Evolutionary conservation across 345 rosid genomes (phyloP).

Genomic region (Abelmoschus esculentus): DNA sequence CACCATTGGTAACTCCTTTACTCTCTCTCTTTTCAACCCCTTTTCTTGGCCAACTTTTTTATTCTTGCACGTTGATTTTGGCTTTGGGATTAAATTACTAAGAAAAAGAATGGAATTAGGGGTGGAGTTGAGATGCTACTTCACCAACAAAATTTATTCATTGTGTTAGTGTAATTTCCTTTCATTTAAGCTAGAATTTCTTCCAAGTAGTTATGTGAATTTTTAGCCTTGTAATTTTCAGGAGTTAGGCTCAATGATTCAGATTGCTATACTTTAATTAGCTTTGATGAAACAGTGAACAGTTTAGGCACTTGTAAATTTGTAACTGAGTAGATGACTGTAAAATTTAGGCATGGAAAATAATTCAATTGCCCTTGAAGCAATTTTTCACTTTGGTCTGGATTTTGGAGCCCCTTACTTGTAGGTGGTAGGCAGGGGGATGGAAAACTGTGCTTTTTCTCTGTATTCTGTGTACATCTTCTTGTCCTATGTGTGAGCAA

Average conservation of each 20-base stretch:
- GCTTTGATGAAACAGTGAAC: neutral
- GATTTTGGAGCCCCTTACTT: neutral
- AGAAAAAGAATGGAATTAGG: neutral
- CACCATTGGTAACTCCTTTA: slow-evolving; percentile 52
- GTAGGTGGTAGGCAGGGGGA: neutral
- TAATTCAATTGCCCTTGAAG: neutral
- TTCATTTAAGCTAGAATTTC: no score
- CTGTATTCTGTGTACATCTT: neutral
- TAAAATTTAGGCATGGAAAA: neutral
- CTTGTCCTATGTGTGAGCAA: neutral
- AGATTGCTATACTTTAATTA: neutral
- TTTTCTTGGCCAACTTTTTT: neutral
- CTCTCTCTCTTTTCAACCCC: neutral
- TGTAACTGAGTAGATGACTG: neutral
- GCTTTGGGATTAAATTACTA: neutral
- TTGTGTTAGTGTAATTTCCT: no score
- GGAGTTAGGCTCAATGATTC: no score
- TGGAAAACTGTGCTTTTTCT: neutral
- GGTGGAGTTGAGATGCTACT: neutral
- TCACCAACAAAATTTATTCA: no score
- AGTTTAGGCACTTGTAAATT: no score
- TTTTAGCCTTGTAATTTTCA: no score
- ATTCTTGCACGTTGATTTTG: neutral
- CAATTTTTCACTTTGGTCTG: neutral
- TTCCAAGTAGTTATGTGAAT: no score